phyloP scores from a whole-genome alignment of 106 monocot species.

The Triglochin maritima region DNA sequence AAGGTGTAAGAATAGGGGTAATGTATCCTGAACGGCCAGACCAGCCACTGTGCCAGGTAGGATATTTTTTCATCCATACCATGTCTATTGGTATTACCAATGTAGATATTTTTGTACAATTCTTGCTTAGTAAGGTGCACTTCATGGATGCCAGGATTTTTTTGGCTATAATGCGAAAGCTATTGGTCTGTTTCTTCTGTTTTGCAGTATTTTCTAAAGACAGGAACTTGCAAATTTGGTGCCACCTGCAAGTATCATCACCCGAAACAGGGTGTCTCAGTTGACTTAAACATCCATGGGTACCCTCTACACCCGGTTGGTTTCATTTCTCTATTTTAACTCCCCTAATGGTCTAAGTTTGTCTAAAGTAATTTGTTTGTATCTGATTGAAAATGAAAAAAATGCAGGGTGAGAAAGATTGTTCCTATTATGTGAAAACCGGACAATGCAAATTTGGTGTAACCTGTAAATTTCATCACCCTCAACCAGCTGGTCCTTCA shows the following conservation, averaged over 20 bases:
- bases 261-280: conserved; percentile 48
- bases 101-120: not conserved
- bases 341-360: not conserved
- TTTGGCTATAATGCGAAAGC: not conserved
- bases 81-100: too few relatives aligned
- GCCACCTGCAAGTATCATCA: conserved; percentile 89
- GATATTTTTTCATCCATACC: too few relatives aligned
- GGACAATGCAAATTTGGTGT: conserved; percentile 77
- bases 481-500: conserved; percentile 37
- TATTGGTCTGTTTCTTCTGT: not conserved
- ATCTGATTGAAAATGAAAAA: not conserved
- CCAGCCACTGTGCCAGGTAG: conserved; percentile 56
- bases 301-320: conserved; percentile 69
- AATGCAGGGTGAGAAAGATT: conserved; percentile 79
- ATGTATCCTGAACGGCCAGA: conserved; percentile 50
- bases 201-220: conserved; percentile 74
- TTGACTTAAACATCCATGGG: conserved; percentile 50
- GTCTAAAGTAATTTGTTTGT: not conserved
- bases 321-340: conserved; percentile 6
- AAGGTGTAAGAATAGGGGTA: conserved; percentile 17
- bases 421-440: conserved; percentile 73
- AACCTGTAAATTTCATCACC: conserved; percentile 92
- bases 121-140: not conserved
- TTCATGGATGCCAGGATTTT: not conserved
- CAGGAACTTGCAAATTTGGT: conserved; percentile 90